These are phyloP conservation scores for Discostella stelligera DNA, from an alignment of 352 stramenopile species.

Conservation along the genomic window DNA sequence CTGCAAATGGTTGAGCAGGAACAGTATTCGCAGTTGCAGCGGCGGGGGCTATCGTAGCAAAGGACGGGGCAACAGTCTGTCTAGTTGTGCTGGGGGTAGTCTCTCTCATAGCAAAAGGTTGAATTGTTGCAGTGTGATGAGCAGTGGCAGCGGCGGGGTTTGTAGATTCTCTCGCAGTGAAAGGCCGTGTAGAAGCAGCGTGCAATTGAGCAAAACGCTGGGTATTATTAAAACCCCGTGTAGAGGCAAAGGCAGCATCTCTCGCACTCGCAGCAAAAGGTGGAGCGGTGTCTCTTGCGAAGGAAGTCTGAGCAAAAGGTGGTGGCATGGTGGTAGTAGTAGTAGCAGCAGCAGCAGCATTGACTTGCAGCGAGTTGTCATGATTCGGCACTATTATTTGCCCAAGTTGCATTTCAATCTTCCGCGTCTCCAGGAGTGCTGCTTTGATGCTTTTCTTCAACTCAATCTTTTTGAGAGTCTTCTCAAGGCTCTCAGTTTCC, in stretches of 20 bases:
- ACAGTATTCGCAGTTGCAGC: too few species aligned
- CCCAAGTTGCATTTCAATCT: slow-evolving; percentile 8
- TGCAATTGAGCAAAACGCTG: too few species aligned
- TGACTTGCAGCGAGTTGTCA: neutral
- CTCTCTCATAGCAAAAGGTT: neutral
- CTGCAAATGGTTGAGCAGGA: too few species aligned
- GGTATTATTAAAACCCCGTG: too few species aligned
- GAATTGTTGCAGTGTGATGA: neutral
- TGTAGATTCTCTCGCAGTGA: neutral
- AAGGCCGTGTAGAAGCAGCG: neutral
- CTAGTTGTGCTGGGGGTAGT: too few species aligned
- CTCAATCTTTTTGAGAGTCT: slow-evolving; percentile 8
- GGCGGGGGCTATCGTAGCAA: too few species aligned
- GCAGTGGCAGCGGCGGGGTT: neutral
- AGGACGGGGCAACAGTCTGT: too few species aligned
- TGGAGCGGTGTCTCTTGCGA: neutral
- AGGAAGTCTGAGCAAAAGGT: neutral
- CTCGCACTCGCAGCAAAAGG: neutral
- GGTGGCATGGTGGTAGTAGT: neutral
- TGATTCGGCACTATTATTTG: slow-evolving; percentile 13
- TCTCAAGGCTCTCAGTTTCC: slow-evolving; percentile 20
- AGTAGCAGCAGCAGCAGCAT: neutral
- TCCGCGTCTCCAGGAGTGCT: slow-evolving; percentile 8
- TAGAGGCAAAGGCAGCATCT: neutral
- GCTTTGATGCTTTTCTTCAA: slow-evolving; percentile 10